phyloP scores from a whole-genome alignment of 352 stramenopile species.

The Phytopythium sindhum region DNA sequence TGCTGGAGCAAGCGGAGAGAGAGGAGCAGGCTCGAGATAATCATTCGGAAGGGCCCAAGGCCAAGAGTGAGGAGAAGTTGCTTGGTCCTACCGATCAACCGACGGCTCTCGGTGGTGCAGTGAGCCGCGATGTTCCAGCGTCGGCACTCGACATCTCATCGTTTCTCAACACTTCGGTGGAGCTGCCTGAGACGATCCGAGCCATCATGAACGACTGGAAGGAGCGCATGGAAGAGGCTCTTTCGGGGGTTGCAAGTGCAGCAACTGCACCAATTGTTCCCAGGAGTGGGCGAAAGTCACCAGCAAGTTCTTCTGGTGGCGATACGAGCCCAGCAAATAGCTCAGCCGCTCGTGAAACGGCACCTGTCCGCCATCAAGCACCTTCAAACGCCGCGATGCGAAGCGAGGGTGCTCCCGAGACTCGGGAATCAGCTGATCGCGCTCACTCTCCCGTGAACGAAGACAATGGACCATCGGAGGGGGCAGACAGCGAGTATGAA shows the following conservation, averaged over 20 bases:
- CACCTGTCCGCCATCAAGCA: neutral
- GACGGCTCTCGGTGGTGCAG: neutral
- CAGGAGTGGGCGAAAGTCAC: neutral
- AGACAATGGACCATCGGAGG: neutral
- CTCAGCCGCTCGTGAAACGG: neutral
- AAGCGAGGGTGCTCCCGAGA: neutral
- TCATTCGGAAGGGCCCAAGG: neutral
- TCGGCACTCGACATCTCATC: conserved; percentile 34
- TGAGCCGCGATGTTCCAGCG: neutral
- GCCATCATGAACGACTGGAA: conserved; percentile 69
- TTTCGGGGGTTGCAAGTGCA: conserved; percentile 8
- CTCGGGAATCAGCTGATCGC: no score
- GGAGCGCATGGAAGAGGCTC: conserved; percentile 41
- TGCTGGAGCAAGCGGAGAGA: conserved; percentile 20
- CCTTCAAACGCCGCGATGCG: neutral
- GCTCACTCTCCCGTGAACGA: neutral
- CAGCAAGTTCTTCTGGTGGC: neutral
- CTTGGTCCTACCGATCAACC: neutral
- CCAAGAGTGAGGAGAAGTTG: neutral
- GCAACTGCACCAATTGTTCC: no score
- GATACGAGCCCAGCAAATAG: no score
- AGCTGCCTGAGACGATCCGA: conserved; percentile 51
- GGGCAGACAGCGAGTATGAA: neutral
- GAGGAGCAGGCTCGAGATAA: neutral
- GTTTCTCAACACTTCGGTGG: conserved; percentile 51